These are phyloP conservation scores for Rubus parviflorus DNA, from an alignment of 306 rosid genomes.

Conservation along the genomic window DNA sequence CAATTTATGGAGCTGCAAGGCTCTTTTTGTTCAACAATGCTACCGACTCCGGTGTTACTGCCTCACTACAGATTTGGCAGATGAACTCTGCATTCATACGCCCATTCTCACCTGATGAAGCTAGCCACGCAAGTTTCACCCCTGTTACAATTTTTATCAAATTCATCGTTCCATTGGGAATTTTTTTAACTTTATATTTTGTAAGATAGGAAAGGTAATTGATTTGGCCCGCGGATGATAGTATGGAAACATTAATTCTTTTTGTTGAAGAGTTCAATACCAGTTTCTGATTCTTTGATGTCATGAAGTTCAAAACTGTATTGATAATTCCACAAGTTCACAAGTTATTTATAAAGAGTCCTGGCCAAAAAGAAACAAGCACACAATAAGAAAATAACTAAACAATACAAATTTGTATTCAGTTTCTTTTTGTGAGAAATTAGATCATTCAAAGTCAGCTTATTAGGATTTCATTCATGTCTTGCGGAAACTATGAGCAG, in stretches of 20 bases:
- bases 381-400: background rate
- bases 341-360: background rate
- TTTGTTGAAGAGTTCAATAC: background rate
- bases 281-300: slow-evolving; percentile 1
- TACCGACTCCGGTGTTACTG: slow-evolving; percentile 55
- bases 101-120: slow-evolving; percentile 49
- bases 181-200: background rate
- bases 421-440: too few species aligned
- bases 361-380: background rate
- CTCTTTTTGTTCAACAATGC: slow-evolving; percentile 86
- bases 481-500: background rate
- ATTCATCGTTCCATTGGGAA: background rate
- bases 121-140: slow-evolving; percentile 12
- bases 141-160: background rate
- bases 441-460: background rate
- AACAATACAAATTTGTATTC: background rate
- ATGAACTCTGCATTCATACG: slow-evolving; percentile 93
- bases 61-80: slow-evolving; percentile 79
- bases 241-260: background rate
- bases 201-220: slow-evolving; percentile 3
- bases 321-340: background rate
- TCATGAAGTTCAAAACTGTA: background rate
- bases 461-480: background rate
- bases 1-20: slow-evolving; percentile 80
- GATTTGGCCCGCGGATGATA: background rate